Evolutionary conservation across 2,329 filamentous ascomycete species (phyloP).

Genomic region (Chaetomium globosum): DNA sequence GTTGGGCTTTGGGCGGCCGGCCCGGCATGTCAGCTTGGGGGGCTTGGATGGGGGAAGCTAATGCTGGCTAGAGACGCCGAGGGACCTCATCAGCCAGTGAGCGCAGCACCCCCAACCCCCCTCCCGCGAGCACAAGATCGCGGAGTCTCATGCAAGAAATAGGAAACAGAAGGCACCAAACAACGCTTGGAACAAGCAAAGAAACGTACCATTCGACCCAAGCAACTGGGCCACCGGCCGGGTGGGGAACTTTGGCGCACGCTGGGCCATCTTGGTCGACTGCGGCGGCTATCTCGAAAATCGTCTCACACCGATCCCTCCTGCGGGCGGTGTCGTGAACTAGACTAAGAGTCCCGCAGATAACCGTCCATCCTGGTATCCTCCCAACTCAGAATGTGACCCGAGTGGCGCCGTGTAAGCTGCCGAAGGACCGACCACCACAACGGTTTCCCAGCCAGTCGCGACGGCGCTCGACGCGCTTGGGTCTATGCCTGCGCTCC

Average conservation of each 20-base stretch:
- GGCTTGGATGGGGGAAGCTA: not conserved
- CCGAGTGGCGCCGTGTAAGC: not conserved
- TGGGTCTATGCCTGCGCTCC: not conserved
- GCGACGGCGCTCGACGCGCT: conserved; percentile 14
- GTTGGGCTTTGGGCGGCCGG: not conserved
- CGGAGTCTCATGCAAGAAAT: conserved; percentile 12
- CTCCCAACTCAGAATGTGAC: not conserved
- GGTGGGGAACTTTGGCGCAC: conserved; percentile 44
- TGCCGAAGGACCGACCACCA: not conserved
- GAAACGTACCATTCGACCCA: conserved; percentile 37
- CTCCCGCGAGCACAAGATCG: not conserved
- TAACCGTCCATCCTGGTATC: conserved; percentile 12
- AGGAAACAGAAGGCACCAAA: conserved; percentile 16
- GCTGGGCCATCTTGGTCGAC: conserved; percentile 20
- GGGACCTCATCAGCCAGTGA: conserved; percentile 6
- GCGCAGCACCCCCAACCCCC: not conserved
- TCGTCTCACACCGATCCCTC: not conserved
- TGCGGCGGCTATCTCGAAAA: not conserved
- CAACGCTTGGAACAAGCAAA: not conserved
- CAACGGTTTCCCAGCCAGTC: not conserved
- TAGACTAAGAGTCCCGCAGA: not conserved
- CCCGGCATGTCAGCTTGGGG: not conserved
- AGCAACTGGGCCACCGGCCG: conserved; percentile 37
- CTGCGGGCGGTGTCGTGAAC: conserved; percentile 6
- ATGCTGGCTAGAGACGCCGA: not conserved